Percentiles rank a stretch among this genome's conserved stretches.
Conservation (phyloP, 139 green algal species). For the Chlamydomonas sphaeroides region DNA sequence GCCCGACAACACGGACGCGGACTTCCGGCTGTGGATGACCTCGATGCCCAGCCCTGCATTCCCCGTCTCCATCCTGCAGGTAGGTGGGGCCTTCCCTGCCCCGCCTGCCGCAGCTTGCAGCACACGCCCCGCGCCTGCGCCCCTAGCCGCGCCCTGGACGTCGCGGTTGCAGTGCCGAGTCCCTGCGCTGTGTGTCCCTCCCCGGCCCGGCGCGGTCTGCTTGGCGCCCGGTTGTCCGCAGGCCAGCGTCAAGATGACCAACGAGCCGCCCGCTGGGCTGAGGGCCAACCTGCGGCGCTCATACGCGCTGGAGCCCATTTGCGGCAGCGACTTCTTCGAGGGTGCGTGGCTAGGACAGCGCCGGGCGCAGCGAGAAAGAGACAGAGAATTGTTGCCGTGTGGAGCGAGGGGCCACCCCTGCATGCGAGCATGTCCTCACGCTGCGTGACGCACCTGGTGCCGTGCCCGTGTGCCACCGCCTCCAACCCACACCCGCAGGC, state of each 20-base stretch:
- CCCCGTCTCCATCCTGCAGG: constrained; percentile 74
- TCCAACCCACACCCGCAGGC: constrained; percentile 47
- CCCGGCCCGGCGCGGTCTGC: neutral
- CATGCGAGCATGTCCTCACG: no score
- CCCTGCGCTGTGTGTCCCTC: neutral
- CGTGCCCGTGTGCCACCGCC: no score
- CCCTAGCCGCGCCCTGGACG: no score
- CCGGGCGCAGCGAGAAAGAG: no score
- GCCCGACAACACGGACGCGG: constrained; percentile 63
- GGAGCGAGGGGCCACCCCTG: no score
- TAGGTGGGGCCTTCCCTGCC: no score
- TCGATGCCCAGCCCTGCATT: constrained; percentile 71
- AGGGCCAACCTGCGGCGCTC: constrained; percentile 73
- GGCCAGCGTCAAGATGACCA: constrained; percentile 80
- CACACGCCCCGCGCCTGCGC: no score
- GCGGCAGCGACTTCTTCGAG: constrained; percentile 40
- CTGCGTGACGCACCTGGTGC: no score
- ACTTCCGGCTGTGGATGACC: constrained; percentile 84
- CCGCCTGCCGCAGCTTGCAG: no score
- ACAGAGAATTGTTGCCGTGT: no score
- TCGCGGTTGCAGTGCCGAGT: no score
- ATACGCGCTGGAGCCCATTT: constrained; percentile 54
- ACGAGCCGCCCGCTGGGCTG: constrained; percentile 77
- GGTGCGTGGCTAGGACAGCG: constrained; percentile 2
- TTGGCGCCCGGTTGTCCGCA: no score